These are phyloP conservation scores for Hypoxylon fragiforme DNA, from an alignment of 495 filamentous ascomycete genomes.

Conservation along the genomic window DNA sequence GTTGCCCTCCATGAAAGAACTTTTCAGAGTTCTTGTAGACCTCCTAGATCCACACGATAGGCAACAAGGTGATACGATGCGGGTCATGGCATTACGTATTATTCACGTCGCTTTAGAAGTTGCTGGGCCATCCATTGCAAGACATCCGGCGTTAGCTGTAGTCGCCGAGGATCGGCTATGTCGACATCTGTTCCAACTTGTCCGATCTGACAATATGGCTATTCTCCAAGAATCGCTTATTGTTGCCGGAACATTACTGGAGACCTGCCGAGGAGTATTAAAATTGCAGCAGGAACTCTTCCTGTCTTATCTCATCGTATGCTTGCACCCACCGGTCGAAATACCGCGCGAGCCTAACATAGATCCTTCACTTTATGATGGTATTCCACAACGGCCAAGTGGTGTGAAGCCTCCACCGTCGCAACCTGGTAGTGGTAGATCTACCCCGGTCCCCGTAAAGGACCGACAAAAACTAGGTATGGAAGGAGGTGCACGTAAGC, in stretches of 20 bases:
- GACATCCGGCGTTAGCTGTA: constrained; percentile 84
- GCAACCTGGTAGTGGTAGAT: constrained; percentile 76
- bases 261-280: constrained; percentile 87
- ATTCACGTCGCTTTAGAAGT: constrained; percentile 98
- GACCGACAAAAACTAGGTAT: constrained; percentile 91
- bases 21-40: constrained; percentile 94
- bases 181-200: constrained; percentile 92
- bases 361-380: constrained; percentile 87
- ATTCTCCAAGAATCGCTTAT: constrained; percentile 90
- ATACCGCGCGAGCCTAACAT: constrained; percentile 91
- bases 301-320: constrained; percentile 90
- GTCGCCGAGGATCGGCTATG: constrained; percentile 94
- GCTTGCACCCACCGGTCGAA: constrained; percentile 86
- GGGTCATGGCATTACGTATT: constrained; percentile 95
- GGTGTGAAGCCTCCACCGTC: constrained; percentile 81
- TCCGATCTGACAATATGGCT: constrained; percentile 92
- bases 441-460: constrained; percentile 90
- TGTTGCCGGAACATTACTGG: constrained; percentile 86
- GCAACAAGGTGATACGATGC: constrained; percentile 90
- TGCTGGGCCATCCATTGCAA: constrained; percentile 91
- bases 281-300: constrained; percentile 98
- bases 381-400: constrained; percentile 88
- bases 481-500: constrained; percentile 88
- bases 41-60: constrained; percentile 90
- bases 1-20: constrained; percentile 87